These are phyloP conservation scores for Alternaria hordeiaustralica DNA, from an alignment of 2,329 filamentous ascomycete species.

Conservation along the genomic window DNA sequence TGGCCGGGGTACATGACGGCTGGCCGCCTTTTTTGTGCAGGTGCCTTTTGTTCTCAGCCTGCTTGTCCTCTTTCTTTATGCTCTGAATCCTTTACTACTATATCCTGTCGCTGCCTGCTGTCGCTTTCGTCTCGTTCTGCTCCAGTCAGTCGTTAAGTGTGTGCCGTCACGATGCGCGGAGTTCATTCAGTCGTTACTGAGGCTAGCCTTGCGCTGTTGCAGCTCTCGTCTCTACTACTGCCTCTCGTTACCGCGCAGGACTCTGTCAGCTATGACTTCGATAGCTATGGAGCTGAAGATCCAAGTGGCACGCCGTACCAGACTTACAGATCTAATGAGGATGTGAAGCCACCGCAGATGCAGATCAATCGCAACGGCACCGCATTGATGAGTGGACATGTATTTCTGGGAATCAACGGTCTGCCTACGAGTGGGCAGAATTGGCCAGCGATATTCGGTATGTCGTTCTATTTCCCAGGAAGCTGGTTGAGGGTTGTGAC, in stretches of 20 bases:
- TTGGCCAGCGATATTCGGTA: conserved; percentile 25
- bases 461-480: not conserved
- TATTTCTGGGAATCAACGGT: conserved; percentile 25
- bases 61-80: not conserved
- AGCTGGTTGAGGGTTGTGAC: not conserved
- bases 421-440: conserved; percentile 25
- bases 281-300: conserved; percentile 18
- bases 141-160: not conserved
- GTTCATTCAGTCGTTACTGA: not conserved
- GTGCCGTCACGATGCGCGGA: not conserved
- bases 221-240: not conserved
- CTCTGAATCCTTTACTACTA: not conserved
- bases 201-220: not conserved
- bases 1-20: not conserved
- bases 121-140: not conserved
- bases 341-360: conserved; percentile 22
- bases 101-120: not conserved
- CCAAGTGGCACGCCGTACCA: conserved; percentile 20
- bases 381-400: conserved; percentile 15
- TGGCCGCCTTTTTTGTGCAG: not conserved
- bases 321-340: conserved; percentile 21
- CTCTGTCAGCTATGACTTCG: conserved; percentile 19
- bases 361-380: conserved; percentile 22
- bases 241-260: conserved; percentile 17
- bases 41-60: not conserved